A percentile compares a stretch with the other conserved stretches of the same genome.
phyloP scores from a whole-genome alignment of 2,329 filamentous ascomycete species.

The Aspergillus sp. region DNA sequence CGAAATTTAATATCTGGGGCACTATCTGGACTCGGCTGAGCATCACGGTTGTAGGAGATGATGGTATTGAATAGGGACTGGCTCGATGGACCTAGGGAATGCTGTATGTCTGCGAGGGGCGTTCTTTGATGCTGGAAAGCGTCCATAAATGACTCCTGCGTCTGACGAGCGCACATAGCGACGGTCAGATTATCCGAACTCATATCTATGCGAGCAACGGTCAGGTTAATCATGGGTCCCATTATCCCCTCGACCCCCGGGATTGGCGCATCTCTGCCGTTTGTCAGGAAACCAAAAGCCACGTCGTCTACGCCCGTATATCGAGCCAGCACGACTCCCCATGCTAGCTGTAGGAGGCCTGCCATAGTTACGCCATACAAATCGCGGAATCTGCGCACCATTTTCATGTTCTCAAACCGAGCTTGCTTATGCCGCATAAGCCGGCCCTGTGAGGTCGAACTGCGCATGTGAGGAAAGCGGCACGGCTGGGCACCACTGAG shows the following conservation, averaged over 20 bases:
- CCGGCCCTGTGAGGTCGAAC: background rate
- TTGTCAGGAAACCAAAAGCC: too few relatives aligned
- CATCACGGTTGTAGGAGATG: background rate
- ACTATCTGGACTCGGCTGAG: background rate
- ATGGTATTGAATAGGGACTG: background rate
- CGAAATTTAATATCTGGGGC: background rate
- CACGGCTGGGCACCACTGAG: conserved; percentile 2
- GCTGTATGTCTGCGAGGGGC: background rate
- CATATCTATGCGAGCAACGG: too few relatives aligned
- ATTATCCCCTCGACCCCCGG: too few relatives aligned
- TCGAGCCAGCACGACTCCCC: conserved; percentile 34
- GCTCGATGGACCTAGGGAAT: background rate
- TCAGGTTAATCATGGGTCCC: too few relatives aligned
- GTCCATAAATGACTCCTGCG: too few relatives aligned
- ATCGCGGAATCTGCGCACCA: conserved; percentile 9
- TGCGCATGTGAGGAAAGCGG: conserved; percentile 5
- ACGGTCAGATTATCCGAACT: background rate
- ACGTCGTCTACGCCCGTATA: too few relatives aligned
- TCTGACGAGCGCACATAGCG: too few relatives aligned
- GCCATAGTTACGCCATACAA: conserved; percentile 20
- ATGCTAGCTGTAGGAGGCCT: conserved; percentile 39
- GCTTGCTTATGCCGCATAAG: background rate
- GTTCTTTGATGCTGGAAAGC: background rate
- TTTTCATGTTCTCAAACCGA: background rate
- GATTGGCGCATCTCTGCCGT: too few relatives aligned